Evolutionary conservation across 148 eudicot species (phyloP), one percentile per base, ranked within the genome.

Genomic region (Fallopia convolvulus): DNA sequence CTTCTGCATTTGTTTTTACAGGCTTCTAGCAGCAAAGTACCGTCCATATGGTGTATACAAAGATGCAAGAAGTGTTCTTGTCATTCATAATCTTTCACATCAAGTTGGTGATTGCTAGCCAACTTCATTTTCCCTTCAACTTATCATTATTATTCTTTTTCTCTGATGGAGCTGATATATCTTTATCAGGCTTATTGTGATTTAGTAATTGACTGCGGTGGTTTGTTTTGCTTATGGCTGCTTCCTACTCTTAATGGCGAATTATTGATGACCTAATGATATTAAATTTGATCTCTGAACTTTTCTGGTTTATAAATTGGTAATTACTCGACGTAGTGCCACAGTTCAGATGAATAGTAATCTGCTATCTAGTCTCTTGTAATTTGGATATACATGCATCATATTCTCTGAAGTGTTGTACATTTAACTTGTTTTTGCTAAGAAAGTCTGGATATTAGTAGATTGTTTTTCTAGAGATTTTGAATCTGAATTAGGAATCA

Each of bases 31-130:
- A 42, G 90, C 99, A 46, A 96, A 93, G 83, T 96, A 96, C 82
- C 99, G 99, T 77, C 90, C 99, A 8, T 80, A 88, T 83, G 98
- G 98, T 86, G 98, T 96, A 74, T 96, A 96, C 76, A 96, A 96
- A 88, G 97, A 93, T 88, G 93, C 98, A 72, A 85, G 99, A 76
- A 88, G 91, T 80, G 80, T 93, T 77, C 84, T 93, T 75, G 90
- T 91, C 61, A 86, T 95, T 78, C 99, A 95, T 85, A 93, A 95
- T 83, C 88, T 95, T 60, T 88, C 94, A 75, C 99, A 95, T 86
- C 99, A 95, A 87, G 99, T 93, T 80, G 18, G 75, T 81, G 39
- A 21, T 30, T 39, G 40, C 41, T 40, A 20, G 20, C 72, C 72
- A 68, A 68, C 44, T 36, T 68, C 44, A 68, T 68, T 68, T 11